phyloP scores from a whole-genome alignment of 1,284 basidiomycete species.

The Entoloma clypeatum region DNA sequence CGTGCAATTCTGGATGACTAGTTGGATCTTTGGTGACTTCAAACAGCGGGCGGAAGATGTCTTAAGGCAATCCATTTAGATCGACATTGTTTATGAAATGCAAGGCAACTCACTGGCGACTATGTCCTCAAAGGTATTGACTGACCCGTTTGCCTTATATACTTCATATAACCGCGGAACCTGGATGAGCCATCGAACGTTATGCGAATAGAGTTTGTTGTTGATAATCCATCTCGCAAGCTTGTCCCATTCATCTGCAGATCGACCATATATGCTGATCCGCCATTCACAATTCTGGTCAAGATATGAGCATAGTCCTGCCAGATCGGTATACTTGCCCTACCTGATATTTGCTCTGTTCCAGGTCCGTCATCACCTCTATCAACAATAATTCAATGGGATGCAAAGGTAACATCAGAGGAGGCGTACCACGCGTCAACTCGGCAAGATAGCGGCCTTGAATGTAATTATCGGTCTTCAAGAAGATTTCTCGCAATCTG shows the following conservation, averaged over 20 bases:
- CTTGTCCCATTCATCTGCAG: slow-evolving; percentile 92
- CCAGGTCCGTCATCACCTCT: slow-evolving; percentile 96
- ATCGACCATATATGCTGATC: slow-evolving; percentile 90
- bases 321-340: slow-evolving; percentile 7
- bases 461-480: slow-evolving; percentile 97
- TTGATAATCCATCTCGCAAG: slow-evolving; percentile 95
- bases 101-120: slow-evolving; percentile 68
- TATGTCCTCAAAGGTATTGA: slow-evolving; percentile 90
- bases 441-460: slow-evolving; percentile 94
- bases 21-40: slow-evolving; percentile 93
- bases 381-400: slow-evolving; percentile 4
- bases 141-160: slow-evolving; percentile 87
- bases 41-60: slow-evolving; percentile 92
- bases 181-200: slow-evolving; percentile 98
- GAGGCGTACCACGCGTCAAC: slow-evolving; percentile 73
- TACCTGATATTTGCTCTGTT: slow-evolving; percentile 98
- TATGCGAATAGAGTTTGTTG: slow-evolving; percentile 93
- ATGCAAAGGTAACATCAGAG: background rate
- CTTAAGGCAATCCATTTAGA: slow-evolving; percentile 39
- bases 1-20: slow-evolving; percentile 90
- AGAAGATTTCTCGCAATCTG: slow-evolving; percentile 92
- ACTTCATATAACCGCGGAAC: slow-evolving; percentile 95
- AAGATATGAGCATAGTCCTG: background rate
- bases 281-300: slow-evolving; percentile 92
- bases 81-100: no score